Base-by-base conservation (phyloP, 495 filamentous ascomycete species). In the Lasiosphaeriaceae sp. region DNA sequence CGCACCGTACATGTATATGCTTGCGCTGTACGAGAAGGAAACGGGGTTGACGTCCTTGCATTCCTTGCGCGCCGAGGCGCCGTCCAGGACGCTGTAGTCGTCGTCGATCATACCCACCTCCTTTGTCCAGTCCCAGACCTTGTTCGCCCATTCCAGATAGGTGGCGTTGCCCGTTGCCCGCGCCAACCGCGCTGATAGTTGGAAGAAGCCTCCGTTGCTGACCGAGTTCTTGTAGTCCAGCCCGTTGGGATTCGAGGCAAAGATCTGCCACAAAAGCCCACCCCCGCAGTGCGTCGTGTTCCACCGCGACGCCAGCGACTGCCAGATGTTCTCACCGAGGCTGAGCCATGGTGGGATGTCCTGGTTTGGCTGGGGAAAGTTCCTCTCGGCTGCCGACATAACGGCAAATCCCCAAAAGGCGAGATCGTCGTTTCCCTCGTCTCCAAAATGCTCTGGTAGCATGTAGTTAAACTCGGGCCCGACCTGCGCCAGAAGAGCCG, bases 251-350 rank as follows among this genome's bases (percentile, higher is more conserved):
- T 94, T 92, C 55, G 80, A 86, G 1, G 82, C 80, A 68, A 87
- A 90, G 56, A 96, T 92, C 72, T 96, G 90, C 92, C 92, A 96
- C 17, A 81, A 70, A 47, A 96, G 67, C 5, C 90, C 90, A 35
- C 90, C 90, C 31, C 73, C 76, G 58, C 90, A 94, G 14, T 74
- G 76, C 2, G 74, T 73, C 0, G 69, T 74, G 68, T 95, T 84
- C 90, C 90, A 97, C 11, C 90, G 79, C 3, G 69, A 61, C 4
- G 69, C 77, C 56, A 78, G 67, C 9, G 69, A 71, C 57, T 74
- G 72, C 66, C 68, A 80, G 44, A 77, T 61, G 55, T 80, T 80
- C 21, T 56, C 62, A 11, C 69, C 68, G 23, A 92, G 73, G 6
- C 83, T 69, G 7, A 88, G 71, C 85, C 87, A 92, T 2, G 78